Base-by-base conservation (phyloP, 1,139 yeast genomes). In the Pneumocystis wakefieldiae region DNA sequence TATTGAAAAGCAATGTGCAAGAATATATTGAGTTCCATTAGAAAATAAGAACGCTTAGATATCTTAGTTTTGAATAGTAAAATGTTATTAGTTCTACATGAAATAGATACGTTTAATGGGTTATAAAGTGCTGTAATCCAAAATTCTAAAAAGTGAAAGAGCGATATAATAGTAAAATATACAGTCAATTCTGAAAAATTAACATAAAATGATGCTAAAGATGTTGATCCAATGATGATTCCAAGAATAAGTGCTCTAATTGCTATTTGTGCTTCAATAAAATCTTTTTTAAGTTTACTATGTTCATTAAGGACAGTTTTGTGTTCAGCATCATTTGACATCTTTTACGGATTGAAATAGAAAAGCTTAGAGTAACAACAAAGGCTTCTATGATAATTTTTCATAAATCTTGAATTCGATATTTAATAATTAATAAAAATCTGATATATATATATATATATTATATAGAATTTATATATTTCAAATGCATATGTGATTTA, bases 71-170 rank as follows among this genome's bases (percentile, higher is more conserved):
- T 19, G 24, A 8, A 24, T 15, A 38, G 15, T 32, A 2, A 19
- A 41, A 60, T 28, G 12, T 12, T 7, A 15, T 48, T 12, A 6
- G 28, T 64, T 70, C 28, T 64, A 67, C 71, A 88, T 69, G 86
- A 89, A 63, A 80, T 80, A 60, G 83, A 84, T 5, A 85, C 86
- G 69, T 84, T 83, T 3, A 77, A 73, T 17, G 83, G 79, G 71
- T 91, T 91, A 75, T 78, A 89, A 60, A 77, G 73, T 0, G 95
- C 89, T 0, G 98, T 92, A 62, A 83, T 80, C 70, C 81, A 80
- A 73, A 85, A 92, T 74, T 92, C 98, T 39, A 89, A 72, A 69
- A 87, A 80, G 73, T 92, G 97, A 75, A 92, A 92, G 0, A 79
- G 32, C 1, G 85, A 74, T 28, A 87, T 73, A 3, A 80, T 74